phyloP scores from a whole-genome alignment of 73 alveolate genomes.

The Paraurostyla sp. region DNA sequence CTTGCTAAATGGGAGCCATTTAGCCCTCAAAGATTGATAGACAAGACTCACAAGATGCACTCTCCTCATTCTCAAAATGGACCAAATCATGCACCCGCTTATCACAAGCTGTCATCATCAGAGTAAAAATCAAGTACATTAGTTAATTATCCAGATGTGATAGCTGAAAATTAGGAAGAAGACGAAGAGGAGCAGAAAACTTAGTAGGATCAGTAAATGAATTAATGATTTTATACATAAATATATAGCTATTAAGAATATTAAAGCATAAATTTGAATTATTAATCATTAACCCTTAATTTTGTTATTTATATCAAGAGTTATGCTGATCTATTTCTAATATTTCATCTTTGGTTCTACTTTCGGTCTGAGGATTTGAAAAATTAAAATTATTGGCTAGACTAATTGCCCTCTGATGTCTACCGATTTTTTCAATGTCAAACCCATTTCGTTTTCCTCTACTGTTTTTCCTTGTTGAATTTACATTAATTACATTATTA shows the following conservation, averaged over 20 bases:
- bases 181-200: not conserved
- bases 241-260: too few relatives aligned
- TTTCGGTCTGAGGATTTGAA: too few relatives aligned
- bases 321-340: not conserved
- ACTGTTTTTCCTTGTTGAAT: not conserved
- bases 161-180: constrained; percentile 4
- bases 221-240: too few relatives aligned
- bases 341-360: too few relatives aligned
- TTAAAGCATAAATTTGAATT: too few relatives aligned
- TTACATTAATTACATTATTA: too few relatives aligned
- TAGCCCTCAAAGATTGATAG: constrained; percentile 17
- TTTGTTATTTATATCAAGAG: not conserved
- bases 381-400: not conserved
- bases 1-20: constrained; percentile 50
- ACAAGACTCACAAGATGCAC: constrained; percentile 26
- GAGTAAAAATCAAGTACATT: not conserved
- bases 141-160: constrained; percentile 14
- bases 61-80: too few relatives aligned
- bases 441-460: not conserved
- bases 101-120: not conserved
- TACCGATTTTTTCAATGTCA: not conserved
- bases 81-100: constrained; percentile 14
- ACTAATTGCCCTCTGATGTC: not conserved
- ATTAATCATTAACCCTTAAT: not conserved
- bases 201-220: too few relatives aligned